Evolutionary conservation across 2,329 filamentous ascomycete species (phyloP), one percentile per base, ranked within the genome.

Genomic region (Scytalidium lignicola): DNA sequence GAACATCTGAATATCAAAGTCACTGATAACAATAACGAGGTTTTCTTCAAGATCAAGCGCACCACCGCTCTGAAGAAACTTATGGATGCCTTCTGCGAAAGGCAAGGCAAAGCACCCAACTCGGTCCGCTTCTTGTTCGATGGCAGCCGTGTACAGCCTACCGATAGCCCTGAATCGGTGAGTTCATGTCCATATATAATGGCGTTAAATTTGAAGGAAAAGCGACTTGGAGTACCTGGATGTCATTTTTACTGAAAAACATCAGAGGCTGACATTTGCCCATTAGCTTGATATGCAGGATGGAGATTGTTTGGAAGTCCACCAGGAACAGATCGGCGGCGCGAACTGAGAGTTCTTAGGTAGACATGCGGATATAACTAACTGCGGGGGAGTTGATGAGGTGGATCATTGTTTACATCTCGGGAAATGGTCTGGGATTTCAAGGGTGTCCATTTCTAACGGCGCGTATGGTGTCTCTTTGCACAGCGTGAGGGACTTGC

Each of bases 41-140:
- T 99, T 62, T 99, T 97, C 71, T 99, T 99, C 78, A 99, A 99
- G 78, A 99, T 99, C 75, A 99, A 99, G 85, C 83, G 91, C 32
- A 90, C 86, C 19, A 99, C 93, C 1, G 88, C 90, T 68, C 81
- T 99, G 1, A 93, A 96, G 74, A 99, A 99, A 76, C 78, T 99
- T 48, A 99, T 99, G 93, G 86, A 90, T 54, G 93, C 93, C 18
- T 99, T 97, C 70, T 99, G 93, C 70, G 92, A 97, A 59, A 83
- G 93, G 20, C 91, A 96, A 68, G 93, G 93, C 61, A 97, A 97
- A 76, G 82, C 85, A 28, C 74, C 85, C 6, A 81, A 76, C 28
- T 92, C 88, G 4, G 92, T 97, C 43, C 86, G 93, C 23, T 99
- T 99, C 70, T 76, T 99, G 1, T 97, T 97, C 62, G 93, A 99